Evolutionary conservation across 2,329 filamentous ascomycete species (phyloP), one percentile per base, ranked within the genome.

Genomic region (Cryphonectria radicalis): DNA sequence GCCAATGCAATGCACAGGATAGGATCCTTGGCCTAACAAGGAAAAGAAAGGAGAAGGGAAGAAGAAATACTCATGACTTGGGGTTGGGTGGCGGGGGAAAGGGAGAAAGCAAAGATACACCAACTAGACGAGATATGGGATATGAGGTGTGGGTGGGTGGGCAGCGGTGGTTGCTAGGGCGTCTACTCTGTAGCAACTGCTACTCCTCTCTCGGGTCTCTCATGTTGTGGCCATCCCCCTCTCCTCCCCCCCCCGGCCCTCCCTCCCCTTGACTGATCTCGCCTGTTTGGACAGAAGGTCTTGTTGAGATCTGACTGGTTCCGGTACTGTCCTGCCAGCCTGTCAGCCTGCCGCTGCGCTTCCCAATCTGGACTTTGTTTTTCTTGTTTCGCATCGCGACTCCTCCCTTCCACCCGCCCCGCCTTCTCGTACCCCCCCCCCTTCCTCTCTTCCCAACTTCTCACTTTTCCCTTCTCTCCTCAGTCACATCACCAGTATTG

Each of bases 301-400:
- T 14, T 65, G 63, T 25, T 53, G 42, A n/a, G 43, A 7, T 28
- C 40, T 50, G 28, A 32, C 63, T 32, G 25, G 63, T 43, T 28
- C 63, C 63, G 22, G 63, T 8, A 17, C 28, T 50, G 43, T 28
- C 63, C 37, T 32, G 57, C 57, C 57, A 35, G 57, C 32, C 59
- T 37, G 57, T 28, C 57, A 35, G 57, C 32, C 59, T 37, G 32
- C 63, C 63, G 32, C 63, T 35, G 32, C 28, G 25, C 32, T 66
- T 46, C 64, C 64, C 42, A 40, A 57, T 42, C 42, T 40, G 50
- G 46, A 57, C 32, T 42, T 71, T 73, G 72, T 73, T 73, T 73
- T 73, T 69, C 71, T 73, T 62, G 70, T 72, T 72, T 72, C 70
- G 65, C 70, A 72, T 71, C 70, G 70, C 70, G 66, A 66, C 70